Base-by-base conservation (phyloP, 2,329 filamentous ascomycete species). In the Alternaria solani region DNA sequence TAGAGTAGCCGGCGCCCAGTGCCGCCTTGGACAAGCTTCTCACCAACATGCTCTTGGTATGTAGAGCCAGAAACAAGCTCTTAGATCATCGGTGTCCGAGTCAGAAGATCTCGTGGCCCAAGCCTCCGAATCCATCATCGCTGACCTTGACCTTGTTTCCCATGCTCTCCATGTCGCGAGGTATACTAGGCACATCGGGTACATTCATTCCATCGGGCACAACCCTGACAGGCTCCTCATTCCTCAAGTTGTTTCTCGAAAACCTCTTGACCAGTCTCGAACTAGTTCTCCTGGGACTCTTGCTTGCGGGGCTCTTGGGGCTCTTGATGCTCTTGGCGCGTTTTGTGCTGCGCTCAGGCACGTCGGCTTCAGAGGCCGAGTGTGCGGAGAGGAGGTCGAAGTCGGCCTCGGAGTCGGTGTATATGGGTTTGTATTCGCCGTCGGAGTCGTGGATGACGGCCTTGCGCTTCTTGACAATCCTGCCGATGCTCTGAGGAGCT, bases 381-480 rank as follows among this genome's bases (percentile, higher is more conserved):
- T 46, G 38, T 25, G 41, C 57, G 11, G 59, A 55, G 14, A 59
- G 44, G 30, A 63, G 38, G 52, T 75, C 70, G 36, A 64, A 68
- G 51, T 70, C 65, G 44, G 44, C 61, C 16, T 65, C 65, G 36
- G 56, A 61, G 30, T 66, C 61, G 6, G 70, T 71, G 42, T 70
- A 58, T 38, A 70, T 64, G 48, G 65, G 73, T 28, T 65, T 76
- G 72, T 73, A 78, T 25, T 66, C 65, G 20, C 52, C 49, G 48
- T 78, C 72, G 7, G 75, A 74, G 30, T 73, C 68, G 39, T 63
- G 56, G 26, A 64, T 55, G 6, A 60, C 65, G 32, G 67, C 68
- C 68, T 80, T 81, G 60, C 79, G 75, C 70, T 81, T 82, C 65
- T 80, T 80, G 6, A 71, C 60, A 36, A 77, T 69, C 28, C 71